phyloP scores from a whole-genome alignment of 306 rosid species.

The Rosa rugosa region DNA sequence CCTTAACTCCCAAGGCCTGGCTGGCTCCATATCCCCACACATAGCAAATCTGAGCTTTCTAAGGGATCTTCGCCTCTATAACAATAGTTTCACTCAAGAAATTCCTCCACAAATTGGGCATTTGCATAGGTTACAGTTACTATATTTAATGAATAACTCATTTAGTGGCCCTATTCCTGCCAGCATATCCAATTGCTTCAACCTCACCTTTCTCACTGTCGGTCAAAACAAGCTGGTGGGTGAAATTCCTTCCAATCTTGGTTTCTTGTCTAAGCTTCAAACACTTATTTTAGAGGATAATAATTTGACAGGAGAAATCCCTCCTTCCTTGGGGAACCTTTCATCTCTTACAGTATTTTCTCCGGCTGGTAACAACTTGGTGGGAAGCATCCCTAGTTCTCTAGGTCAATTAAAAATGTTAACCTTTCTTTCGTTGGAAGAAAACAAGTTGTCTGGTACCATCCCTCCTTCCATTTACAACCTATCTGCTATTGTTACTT shows the following conservation, averaged over 20 bases:
- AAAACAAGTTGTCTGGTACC: not conserved
- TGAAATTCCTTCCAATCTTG: not conserved
- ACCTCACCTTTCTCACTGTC: not conserved
- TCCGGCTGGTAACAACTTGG: not conserved
- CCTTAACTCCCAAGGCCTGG: not conserved
- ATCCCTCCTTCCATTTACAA: not conserved
- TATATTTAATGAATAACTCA: not conserved
- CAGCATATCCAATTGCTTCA: not conserved
- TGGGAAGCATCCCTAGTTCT: not conserved
- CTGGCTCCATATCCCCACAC: not conserved
- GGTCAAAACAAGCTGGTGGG: not conserved
- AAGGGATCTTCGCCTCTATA: not conserved
- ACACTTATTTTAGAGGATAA: accelerated
- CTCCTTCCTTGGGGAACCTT: not conserved
- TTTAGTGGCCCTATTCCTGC: not conserved
- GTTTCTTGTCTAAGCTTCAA: not conserved
- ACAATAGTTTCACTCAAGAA: not conserved
- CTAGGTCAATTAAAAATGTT: not conserved
- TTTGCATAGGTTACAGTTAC: not conserved
- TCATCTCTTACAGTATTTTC: not conserved
- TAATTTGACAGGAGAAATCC: not conserved
- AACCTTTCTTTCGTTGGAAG: not conserved
- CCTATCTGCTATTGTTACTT: not conserved
- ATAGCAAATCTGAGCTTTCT: not conserved
- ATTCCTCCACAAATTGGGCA: not conserved